Base-by-base conservation (phyloP, 495 filamentous ascomycete species). In the Margaritispora aquatica region DNA sequence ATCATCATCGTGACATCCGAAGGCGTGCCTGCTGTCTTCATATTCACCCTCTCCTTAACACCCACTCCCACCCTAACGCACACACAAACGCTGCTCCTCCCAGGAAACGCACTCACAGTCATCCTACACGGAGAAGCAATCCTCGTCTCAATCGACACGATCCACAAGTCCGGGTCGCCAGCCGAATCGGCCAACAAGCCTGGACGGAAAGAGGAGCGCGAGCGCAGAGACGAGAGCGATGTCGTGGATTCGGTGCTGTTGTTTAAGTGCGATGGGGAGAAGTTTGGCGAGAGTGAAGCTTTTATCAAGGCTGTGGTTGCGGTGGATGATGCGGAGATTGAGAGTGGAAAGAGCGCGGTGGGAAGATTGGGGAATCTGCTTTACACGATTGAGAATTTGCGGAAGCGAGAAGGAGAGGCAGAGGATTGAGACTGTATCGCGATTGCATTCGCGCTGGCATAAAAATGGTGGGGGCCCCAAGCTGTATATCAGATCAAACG, bases 301-400 rank as follows among this genome's bases (percentile, higher is more conserved):
- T 44, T 44, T 17, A 17, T 44, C 10, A 44, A 44, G 17, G 38
- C 38, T 9, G 7, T 17, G 17, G 38, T 8, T 15, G 3, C 19
- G 7, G 38, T 44, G 7, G 38, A 44, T 44, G n/a, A n/a, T n/a
- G n/a, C n/a, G n/a, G n/a, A n/a, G n/a, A 2, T 44, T 8, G 38
- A 44, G 38, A 44, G 8, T n/a, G 38, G 19, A 17, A 50, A 26
- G 9, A 67, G 49, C 24, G 59, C 55, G n/a, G 64, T 73, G 17
- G 68, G 75, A 36, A 71, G 78, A 38, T 59, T 87, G 23, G 73
- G 78, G 13, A 82, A 84, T 49, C 70, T 85, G 0, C 61, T 96
- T 54, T 96, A 96, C 71, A 75, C 76, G 1, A 71, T 90, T 50
- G 86, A 84, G 51, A 85, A 84, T 58, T 74, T 96, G 52, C 79